Conservation (phyloP, 129 eudicot species). For the Solidago caesia region DNA sequence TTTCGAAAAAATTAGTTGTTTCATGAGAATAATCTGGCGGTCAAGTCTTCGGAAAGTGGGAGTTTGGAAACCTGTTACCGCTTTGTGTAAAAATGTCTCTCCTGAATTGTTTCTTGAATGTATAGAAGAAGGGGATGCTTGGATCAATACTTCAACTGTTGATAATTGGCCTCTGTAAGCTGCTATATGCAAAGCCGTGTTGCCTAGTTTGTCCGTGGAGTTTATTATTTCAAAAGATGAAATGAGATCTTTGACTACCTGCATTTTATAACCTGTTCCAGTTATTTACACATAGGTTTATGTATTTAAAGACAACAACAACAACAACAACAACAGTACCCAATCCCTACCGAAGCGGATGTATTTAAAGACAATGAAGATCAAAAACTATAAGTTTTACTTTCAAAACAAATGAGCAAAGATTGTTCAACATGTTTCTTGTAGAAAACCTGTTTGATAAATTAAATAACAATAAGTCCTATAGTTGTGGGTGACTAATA, state of each 20-base stretch:
- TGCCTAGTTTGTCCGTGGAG: slow-evolving; percentile 68
- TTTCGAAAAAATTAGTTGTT: slow-evolving; percentile 50
- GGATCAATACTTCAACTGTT: slow-evolving; percentile 62
- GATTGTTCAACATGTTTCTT: no score
- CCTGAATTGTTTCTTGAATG: slow-evolving; percentile 58
- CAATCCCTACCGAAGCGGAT: no score
- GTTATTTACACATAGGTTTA: slow-evolving; percentile 2
- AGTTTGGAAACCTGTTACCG: slow-evolving; percentile 68
- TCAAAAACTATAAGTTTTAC: no score
- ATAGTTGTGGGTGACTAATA: no score
- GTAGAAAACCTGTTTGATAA: no score
- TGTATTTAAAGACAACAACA: background rate
- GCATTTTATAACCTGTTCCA: slow-evolving; percentile 19
- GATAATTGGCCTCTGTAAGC: slow-evolving; percentile 81
- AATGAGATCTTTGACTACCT: slow-evolving; percentile 72
- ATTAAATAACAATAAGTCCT: no score
- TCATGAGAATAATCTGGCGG: slow-evolving; percentile 76
- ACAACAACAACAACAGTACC: no score
- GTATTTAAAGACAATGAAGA: no score
- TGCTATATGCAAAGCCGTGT: slow-evolving; percentile 85
- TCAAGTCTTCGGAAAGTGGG: slow-evolving; percentile 74
- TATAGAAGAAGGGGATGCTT: slow-evolving; percentile 54
- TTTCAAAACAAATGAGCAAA: no score
- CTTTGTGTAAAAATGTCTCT: slow-evolving; percentile 76
- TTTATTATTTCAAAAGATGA: slow-evolving; percentile 49